Percentiles rank a stretch among this genome's conserved stretches.
phyloP scores from a whole-genome alignment of 805 yeast genomes.

The Hanseniaspora jakobsenii region DNA sequence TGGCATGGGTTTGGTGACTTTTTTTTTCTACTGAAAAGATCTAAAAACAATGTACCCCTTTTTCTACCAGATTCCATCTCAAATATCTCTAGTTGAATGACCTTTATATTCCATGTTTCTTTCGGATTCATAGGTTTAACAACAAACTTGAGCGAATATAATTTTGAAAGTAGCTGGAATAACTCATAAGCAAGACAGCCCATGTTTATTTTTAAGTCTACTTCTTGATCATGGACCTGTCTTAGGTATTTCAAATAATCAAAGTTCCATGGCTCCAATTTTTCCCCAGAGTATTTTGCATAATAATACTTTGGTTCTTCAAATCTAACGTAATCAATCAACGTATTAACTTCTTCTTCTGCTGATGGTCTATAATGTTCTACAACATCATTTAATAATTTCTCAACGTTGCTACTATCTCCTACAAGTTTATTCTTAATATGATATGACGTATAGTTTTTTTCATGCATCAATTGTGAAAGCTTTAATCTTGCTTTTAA shows the following conservation, averaged over 20 bases:
- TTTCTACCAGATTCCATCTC: constrained; percentile 45
- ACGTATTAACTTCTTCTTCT: constrained; percentile 40
- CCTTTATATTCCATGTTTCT: constrained; percentile 83
- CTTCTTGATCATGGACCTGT: constrained; percentile 23
- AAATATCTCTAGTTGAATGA: constrained; percentile 65
- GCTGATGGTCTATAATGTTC: constrained; percentile 43
- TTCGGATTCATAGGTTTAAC: constrained; percentile 45
- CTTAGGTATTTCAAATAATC: constrained; percentile 38
- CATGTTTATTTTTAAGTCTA: constrained; percentile 24
- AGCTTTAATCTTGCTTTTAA: constrained; percentile 55
- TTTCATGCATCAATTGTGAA: constrained; percentile 60
- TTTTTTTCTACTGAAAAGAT: constrained; percentile 64
- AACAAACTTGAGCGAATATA: constrained; percentile 66
- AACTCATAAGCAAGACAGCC: constrained; percentile 81
- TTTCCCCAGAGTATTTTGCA: too few species aligned
- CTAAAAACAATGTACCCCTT: constrained; percentile 77
- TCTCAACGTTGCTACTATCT: constrained; percentile 58
- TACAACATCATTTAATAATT: constrained; percentile 54
- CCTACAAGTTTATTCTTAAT: constrained; percentile 84
- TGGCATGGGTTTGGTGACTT: constrained; percentile 85
- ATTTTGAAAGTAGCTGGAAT: constrained; percentile 50
- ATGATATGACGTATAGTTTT: constrained; percentile 66
- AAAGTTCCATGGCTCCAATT: constrained; percentile 79
- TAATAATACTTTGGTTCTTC: too few species aligned
- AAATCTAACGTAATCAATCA: constrained; percentile 27